These are phyloP conservation scores for Coffea humblotiana DNA, from an alignment of 305 asterid genomes.

Conservation along the genomic window DNA sequence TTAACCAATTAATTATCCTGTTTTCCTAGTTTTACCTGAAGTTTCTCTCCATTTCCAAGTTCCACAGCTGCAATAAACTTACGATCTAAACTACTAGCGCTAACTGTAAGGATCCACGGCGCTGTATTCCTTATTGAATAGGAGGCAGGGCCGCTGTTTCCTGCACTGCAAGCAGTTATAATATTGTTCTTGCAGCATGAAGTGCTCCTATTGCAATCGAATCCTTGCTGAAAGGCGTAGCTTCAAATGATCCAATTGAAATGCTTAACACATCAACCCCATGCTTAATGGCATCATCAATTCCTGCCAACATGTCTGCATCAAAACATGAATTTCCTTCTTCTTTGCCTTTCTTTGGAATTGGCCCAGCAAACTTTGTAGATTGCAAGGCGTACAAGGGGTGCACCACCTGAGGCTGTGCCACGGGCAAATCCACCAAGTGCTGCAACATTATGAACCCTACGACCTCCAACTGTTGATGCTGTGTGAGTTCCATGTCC, in stretches of 20 bases:
- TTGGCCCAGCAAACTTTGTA: slow-evolving; percentile 89
- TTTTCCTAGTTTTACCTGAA: slow-evolving; percentile 37
- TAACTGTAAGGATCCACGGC: slow-evolving; percentile 92
- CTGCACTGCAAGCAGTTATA: slow-evolving; percentile 83
- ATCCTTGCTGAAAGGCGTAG: slow-evolving; percentile 47
- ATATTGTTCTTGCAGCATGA: slow-evolving; percentile 69
- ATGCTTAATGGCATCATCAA: slow-evolving; percentile 79
- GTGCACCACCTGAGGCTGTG: slow-evolving; percentile 84
- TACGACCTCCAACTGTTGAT: slow-evolving; percentile 64
- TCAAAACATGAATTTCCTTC: slow-evolving; percentile 66
- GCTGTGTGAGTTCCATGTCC: slow-evolving; percentile 95
- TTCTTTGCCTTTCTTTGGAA: slow-evolving; percentile 53
- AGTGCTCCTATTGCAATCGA: slow-evolving; percentile 71
- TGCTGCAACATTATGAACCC: slow-evolving; percentile 47
- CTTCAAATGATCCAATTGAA: slow-evolving; percentile 56
- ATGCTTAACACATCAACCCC: slow-evolving; percentile 77
- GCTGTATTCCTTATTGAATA: slow-evolving; percentile 63
- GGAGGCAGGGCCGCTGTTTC: slow-evolving; percentile 66
- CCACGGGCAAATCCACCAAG: slow-evolving; percentile 78
- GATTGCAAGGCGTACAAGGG: slow-evolving; percentile 68
- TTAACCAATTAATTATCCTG: not conserved
- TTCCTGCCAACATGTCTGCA: slow-evolving; percentile 80
- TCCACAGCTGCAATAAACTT: slow-evolving; percentile 41
- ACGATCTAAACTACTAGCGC: slow-evolving; percentile 80
- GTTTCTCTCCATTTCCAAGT: slow-evolving; percentile 63